These are phyloP conservation scores for Wallemia hederae DNA, from an alignment of 1,284 basidiomycete genomes.

Conservation along the genomic window DNA sequence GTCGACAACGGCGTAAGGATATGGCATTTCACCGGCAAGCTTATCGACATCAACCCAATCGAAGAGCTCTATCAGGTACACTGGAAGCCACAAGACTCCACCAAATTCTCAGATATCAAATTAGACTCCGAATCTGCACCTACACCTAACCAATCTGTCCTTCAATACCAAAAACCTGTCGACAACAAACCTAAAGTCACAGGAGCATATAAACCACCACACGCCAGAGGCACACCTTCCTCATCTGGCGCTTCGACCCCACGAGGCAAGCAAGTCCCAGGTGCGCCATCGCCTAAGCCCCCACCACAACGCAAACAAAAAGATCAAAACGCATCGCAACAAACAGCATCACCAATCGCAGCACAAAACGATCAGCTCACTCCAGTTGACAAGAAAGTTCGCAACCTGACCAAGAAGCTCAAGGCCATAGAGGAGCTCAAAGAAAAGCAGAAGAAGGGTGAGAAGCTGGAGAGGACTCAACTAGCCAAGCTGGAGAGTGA, in stretches of 20 bases:
- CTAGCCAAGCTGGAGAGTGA: conserved; percentile 82
- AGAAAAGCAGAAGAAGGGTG: conserved; percentile 56
- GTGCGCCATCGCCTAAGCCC: conserved; percentile 3
- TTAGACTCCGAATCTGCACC: conserved; percentile 43
- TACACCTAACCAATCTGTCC: conserved; percentile 8
- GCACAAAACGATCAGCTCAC: conserved; percentile 30
- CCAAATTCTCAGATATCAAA: conserved; percentile 39
- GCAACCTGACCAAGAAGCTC: conserved; percentile 83
- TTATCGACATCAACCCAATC: conserved; percentile 43
- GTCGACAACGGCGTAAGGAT: conserved; percentile 94
- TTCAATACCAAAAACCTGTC: not conserved
- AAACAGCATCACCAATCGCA: conserved; percentile 1
- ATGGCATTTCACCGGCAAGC: conserved; percentile 67
- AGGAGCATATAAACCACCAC: conserved; percentile 55
- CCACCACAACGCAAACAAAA: conserved; percentile 3
- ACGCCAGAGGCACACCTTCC: conserved; percentile 57
- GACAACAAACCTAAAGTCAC: conserved; percentile 6
- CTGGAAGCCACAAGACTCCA: conserved; percentile 48
- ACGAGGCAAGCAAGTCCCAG: conserved; percentile 5
- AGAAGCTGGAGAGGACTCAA: conserved; percentile 72
- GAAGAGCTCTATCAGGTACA: conserved; percentile 61
- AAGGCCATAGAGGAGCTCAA: conserved; percentile 90
- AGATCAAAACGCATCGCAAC: not conserved
- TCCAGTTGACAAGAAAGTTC: conserved; percentile 58
- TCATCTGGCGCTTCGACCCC: conserved; percentile 9